phyloP scores from a whole-genome alignment of 768 basidiomycete genomes.

The Austroboletus eburneus region DNA sequence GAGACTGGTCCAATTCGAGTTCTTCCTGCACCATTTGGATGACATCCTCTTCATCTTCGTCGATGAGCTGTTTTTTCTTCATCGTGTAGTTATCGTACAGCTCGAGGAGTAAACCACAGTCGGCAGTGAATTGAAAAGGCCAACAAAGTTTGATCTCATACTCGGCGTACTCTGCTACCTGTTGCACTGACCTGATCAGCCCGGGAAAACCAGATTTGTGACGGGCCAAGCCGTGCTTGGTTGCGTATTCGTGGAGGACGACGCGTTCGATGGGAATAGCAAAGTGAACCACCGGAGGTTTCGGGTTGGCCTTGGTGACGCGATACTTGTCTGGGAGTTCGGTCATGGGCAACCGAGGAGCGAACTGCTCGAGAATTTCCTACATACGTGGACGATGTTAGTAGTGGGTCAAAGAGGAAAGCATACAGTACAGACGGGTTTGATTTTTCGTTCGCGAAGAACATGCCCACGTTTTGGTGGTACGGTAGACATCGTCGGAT shows the following conservation, averaged over 20 bases:
- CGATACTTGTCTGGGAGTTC: not conserved
- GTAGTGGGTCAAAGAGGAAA: too few relatives aligned
- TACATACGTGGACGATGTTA: too few relatives aligned
- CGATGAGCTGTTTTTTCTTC: not conserved
- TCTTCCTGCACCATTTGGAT: not conserved
- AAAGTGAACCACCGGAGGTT: not conserved
- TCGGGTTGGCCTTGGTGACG: not conserved
- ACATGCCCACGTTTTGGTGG: too few relatives aligned
- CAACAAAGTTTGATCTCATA: not conserved
- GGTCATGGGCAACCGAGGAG: not conserved
- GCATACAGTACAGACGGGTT: too few relatives aligned
- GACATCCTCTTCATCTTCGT: constrained; percentile 1
- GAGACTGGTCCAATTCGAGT: not conserved
- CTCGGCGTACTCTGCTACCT: not conserved
- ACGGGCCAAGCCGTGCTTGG: not conserved
- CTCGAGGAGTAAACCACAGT: not conserved
- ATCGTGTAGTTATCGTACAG: constrained; percentile 1
- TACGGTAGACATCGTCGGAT: too few relatives aligned
- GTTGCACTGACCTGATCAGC: not conserved
- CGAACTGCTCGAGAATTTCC: too few relatives aligned
- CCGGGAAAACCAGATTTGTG: not conserved
- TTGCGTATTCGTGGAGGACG: not conserved
- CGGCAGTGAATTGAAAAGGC: not conserved
- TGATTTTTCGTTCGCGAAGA: too few relatives aligned
- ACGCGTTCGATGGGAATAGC: not conserved